Evolutionary conservation across 164 flowering plant genomes (phyloP).

Genomic region (Vitis amurensis): DNA sequence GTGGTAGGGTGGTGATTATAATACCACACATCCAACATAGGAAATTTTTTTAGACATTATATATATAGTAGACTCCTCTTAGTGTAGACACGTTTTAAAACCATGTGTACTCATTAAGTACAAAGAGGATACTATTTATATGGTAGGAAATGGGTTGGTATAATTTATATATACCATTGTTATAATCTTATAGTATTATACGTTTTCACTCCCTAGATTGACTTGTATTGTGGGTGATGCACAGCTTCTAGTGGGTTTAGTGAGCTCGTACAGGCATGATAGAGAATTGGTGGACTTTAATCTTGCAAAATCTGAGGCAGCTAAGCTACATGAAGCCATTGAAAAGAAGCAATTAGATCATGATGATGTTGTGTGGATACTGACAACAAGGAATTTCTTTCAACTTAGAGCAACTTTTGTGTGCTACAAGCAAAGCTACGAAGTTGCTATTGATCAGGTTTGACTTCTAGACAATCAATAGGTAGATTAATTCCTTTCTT

Average conservation of each 20-base stretch:
- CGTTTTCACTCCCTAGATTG: too few species aligned
- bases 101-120: too few species aligned
- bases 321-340: constrained; percentile 48
- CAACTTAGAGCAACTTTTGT: constrained; percentile 72
- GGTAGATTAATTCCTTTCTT: not conserved
- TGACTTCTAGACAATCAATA: not conserved
- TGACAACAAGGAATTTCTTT: constrained; percentile 55
- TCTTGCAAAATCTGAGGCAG: constrained; percentile 54
- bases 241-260: constrained; percentile 59
- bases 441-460: constrained; percentile 62
- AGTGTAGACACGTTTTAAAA: too few species aligned
- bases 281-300: constrained; percentile 44
- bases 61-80: too few species aligned
- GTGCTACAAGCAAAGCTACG: constrained; percentile 43
- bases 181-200: too few species aligned
- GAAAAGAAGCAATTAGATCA: constrained; percentile 44
- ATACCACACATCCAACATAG: too few species aligned
- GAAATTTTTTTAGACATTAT: too few species aligned
- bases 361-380: constrained; percentile 50
- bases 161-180: too few species aligned
- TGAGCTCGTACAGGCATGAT: constrained; percentile 71
- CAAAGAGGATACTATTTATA: too few species aligned
- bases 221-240: not conserved
- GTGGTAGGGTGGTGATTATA: too few species aligned
- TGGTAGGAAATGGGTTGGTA: too few species aligned